Evolutionary conservation across 1,139 yeast genomes (phyloP), one percentile per base, ranked within the genome.

Genomic region (Nakaseomyces bracarensis): DNA sequence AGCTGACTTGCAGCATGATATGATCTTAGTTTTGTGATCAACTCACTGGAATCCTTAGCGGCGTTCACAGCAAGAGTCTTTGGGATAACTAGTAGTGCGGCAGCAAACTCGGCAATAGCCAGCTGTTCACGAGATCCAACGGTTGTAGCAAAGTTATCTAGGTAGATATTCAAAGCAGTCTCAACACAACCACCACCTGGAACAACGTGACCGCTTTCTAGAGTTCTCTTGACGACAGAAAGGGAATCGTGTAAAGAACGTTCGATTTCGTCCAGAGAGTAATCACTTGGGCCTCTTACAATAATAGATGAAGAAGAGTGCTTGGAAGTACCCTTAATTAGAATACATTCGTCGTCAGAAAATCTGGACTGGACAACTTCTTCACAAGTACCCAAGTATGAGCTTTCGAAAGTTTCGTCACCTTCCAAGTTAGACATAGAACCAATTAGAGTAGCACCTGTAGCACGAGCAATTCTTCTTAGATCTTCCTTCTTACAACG

Each of bases 111-210:
- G 1, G 96, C 95, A 66, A 93, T 91, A 8, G 98, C 98, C 57
- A 91, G 74, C 65, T 93, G 99, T 66, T 93, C 99, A 61, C 99
- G 79, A 18, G 96, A 86, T 3, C 97, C 97, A 46, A 89, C 91
- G 1, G 97, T 87, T 8, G 98, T 91, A 36, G 98, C 98, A 65
- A 93, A 91, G 64, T 86, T 91, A 66, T 93, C 98, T 61, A 93
- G 73, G 64, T 86, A 93, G 46, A 93, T 87, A 68, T 87, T 89
- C 55, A 93, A 74, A 9, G 98, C 96, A 38, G 96, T 74, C 68
- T 93, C 99, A 38, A 91, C 98, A 18, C 97, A 96, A 49, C 99
- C 99, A 50, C 98, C 99, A 45, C 99, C 99, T 38, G 98, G 97
- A 8, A 93, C 98, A 45, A 93, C 93, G 52, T 75, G 68, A 13